These are phyloP conservation scores for Apiospora rasikravindrae DNA, from an alignment of 2,329 filamentous ascomycete species.

Conservation along the genomic window DNA sequence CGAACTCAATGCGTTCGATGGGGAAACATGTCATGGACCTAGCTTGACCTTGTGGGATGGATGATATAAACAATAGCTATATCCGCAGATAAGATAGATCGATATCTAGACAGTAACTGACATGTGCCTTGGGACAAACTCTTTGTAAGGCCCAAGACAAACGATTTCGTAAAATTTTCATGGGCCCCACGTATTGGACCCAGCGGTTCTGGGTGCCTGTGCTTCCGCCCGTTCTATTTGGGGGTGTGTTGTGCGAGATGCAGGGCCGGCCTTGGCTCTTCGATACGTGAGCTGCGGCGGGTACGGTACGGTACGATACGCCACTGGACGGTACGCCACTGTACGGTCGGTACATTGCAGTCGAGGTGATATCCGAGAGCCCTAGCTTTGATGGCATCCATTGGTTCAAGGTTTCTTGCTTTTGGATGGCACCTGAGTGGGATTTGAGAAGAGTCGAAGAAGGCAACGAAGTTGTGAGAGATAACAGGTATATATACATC, in stretches of 20 bases:
- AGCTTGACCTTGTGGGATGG: not conserved
- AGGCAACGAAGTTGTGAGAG: not conserved
- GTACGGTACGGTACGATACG: not conserved
- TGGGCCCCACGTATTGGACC: constrained; percentile 11
- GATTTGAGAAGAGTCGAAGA: not conserved
- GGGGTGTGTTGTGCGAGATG: constrained; percentile 9
- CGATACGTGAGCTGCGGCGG: not conserved
- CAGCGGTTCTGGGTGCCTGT: constrained; percentile 11
- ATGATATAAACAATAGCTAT: not conserved
- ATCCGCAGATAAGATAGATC: constrained; percentile 2
- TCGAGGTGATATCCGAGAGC: not conserved
- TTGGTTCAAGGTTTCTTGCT: not conserved
- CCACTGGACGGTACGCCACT: too few relatives aligned
- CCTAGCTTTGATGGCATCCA: not conserved
- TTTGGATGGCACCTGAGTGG: not conserved
- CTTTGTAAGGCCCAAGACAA: constrained; percentile 36
- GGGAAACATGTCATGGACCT: not conserved
- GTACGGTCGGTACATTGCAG: not conserved
- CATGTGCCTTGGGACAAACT: constrained; percentile 31
- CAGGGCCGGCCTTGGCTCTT: not conserved
- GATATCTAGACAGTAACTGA: not conserved
- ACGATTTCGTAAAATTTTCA: constrained; percentile 42
- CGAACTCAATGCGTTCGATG: not conserved
- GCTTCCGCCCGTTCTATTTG: constrained; percentile 15
- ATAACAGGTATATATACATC: not conserved